These are phyloP conservation scores for Microbotryomycetes sp. DNA, from an alignment of 1,284 basidiomycete species.

Conservation along the genomic window DNA sequence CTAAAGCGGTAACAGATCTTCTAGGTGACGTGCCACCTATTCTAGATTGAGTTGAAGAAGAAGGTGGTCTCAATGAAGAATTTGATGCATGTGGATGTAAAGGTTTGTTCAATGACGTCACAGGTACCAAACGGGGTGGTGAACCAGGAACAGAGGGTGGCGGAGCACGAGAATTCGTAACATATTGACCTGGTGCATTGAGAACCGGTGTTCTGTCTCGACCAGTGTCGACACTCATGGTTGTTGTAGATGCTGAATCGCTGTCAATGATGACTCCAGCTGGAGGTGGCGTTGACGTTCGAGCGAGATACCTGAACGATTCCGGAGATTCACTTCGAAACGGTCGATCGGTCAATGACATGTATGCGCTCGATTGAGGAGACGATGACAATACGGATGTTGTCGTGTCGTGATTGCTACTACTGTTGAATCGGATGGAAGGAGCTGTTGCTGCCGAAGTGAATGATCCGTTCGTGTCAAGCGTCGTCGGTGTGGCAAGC, in stretches of 20 bases:
- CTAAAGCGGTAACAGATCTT: neutral
- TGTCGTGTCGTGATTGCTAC: neutral
- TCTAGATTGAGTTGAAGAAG: neutral
- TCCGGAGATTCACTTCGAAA: constrained; percentile 1
- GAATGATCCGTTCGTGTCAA: neutral
- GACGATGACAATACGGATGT: neutral
- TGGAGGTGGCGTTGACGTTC: neutral
- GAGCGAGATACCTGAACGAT: neutral
- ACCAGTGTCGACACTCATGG: neutral
- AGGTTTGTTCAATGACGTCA: constrained; percentile 9
- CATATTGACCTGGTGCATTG: constrained; percentile 14
- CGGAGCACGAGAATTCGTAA: constrained; percentile 14
- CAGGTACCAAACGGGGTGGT: constrained; percentile 4
- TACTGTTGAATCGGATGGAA: too few species aligned
- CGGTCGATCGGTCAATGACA: constrained; percentile 1
- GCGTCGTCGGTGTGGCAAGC: neutral
- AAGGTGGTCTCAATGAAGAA: neutral
- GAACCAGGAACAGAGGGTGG: neutral
- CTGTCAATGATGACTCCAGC: neutral
- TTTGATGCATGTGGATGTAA: constrained; percentile 1
- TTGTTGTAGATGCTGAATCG: neutral
- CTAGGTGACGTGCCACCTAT: neutral
- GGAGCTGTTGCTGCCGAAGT: neutral
- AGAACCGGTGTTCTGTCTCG: constrained; percentile 12
- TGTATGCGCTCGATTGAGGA: neutral